Evolutionary conservation across 169 alveolate species (phyloP).

Genomic region (Cryptosporidium ryanae): DNA sequence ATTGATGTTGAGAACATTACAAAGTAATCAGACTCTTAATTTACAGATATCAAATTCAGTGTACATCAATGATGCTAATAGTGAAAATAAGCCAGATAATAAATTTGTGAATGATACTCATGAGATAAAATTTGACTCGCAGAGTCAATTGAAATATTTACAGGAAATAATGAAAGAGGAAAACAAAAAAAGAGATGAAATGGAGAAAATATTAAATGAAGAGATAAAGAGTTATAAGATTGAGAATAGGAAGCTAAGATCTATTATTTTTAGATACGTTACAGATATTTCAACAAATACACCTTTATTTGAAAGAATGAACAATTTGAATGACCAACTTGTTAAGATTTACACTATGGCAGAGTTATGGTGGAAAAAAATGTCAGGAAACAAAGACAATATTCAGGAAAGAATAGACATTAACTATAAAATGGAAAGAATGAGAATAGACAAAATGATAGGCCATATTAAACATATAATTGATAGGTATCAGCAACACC

Average conservation of each 20-base stretch:
- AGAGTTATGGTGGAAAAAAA: slow-evolving; percentile 67
- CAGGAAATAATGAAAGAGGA: slow-evolving; percentile 51
- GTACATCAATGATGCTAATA: not conserved
- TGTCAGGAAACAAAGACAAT: not conserved
- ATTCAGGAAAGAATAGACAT: slow-evolving; percentile 55
- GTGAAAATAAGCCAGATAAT: not conserved
- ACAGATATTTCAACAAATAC: slow-evolving; percentile 26
- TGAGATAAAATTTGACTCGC: not conserved
- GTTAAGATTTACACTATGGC: slow-evolving; percentile 52
- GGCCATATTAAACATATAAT: slow-evolving; percentile 51
- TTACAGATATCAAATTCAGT: slow-evolving; percentile 47
- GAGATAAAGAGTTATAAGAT: slow-evolving; percentile 25
- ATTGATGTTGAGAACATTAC: slow-evolving; percentile 34
- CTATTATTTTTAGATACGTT: slow-evolving; percentile 30
- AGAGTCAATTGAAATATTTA: slow-evolving; percentile 24
- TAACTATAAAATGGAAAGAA: slow-evolving; percentile 71
- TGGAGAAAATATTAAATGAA: slow-evolving; percentile 35
- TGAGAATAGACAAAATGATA: slow-evolving; percentile 45
- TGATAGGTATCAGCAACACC: slow-evolving; percentile 60
- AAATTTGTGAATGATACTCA: no score
- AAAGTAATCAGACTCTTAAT: slow-evolving; percentile 52
- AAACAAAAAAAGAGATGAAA: slow-evolving; percentile 72
- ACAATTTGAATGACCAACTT: slow-evolving; percentile 31
- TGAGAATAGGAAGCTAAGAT: slow-evolving; percentile 42
- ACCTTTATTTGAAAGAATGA: slow-evolving; percentile 31